A percentile compares a stretch with the other conserved stretches of the same genome.
phyloP scores from a whole-genome alignment of 2,329 filamentous ascomycete genomes.

The Fonsecaea nubica region DNA sequence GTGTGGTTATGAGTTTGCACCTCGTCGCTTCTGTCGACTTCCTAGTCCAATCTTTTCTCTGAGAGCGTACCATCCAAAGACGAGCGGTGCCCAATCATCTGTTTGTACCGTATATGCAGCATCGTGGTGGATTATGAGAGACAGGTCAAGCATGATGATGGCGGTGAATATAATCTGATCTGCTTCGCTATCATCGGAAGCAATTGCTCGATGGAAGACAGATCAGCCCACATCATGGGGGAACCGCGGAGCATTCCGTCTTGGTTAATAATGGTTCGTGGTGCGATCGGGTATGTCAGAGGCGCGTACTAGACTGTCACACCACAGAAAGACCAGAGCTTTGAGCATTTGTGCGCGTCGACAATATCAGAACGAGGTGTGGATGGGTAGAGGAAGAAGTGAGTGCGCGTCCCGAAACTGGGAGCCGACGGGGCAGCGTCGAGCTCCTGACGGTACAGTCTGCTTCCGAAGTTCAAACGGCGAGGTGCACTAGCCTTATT shows the following conservation, averaged over 20 bases:
- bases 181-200: neutral
- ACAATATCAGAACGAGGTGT: neutral
- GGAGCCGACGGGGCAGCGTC: slow-evolving; percentile 7
- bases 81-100: neutral
- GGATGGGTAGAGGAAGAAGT: neutral
- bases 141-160: neutral
- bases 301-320: slow-evolving; percentile 7
- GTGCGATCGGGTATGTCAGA: neutral
- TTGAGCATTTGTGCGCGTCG: neutral
- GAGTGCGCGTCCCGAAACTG: slow-evolving; percentile 19
- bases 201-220: neutral
- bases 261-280: slow-evolving; percentile 13
- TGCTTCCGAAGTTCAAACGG: slow-evolving; percentile 8
- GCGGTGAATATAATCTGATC: neutral
- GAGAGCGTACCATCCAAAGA: neutral
- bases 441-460: slow-evolving; percentile 8
- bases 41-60: neutral
- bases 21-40: neutral
- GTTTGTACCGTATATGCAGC: neutral
- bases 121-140: neutral
- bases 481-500: neutral
- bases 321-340: slow-evolving; percentile 6
- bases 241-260: slow-evolving; percentile 10
- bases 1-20: neutral
- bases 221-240: neutral